A percentile compares a stretch with the other conserved stretches of the same genome.
These are phyloP conservation scores for Vicia villosa DNA, from an alignment of 306 rosid genomes.

Conservation along the genomic window DNA sequence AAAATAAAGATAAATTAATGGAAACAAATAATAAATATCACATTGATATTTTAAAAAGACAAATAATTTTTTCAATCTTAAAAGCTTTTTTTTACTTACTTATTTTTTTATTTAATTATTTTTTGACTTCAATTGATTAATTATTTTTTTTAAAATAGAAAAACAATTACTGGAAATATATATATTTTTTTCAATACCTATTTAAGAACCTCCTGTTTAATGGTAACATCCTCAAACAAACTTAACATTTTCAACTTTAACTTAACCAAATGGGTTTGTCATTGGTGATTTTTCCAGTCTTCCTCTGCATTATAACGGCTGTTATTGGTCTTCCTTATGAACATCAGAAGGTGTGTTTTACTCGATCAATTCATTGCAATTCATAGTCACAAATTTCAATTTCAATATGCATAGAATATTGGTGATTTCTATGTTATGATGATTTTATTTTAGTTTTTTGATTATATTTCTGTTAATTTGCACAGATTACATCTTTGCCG, in stretches of 20 bases:
- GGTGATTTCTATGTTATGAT: background rate
- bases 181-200: background rate
- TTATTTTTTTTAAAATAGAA: too few species aligned
- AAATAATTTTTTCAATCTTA: too few species aligned
- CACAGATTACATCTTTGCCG: constrained; percentile 43
- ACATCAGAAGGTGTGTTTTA: constrained; percentile 35
- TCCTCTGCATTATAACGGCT: constrained; percentile 23
- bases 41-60: too few species aligned
- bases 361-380: background rate
- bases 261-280: constrained; percentile 34
- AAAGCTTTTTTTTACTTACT: too few species aligned
- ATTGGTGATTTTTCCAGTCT: constrained; percentile 29
- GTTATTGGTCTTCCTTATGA: constrained; percentile 24
- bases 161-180: too few species aligned
- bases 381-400: background rate
- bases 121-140: too few species aligned
- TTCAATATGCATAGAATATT: too few species aligned
- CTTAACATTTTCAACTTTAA: background rate
- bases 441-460: background rate
- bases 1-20: too few species aligned
- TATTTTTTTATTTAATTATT: too few species aligned
- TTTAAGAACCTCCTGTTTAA: too few species aligned
- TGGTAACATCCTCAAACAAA: background rate
- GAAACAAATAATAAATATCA: too few species aligned
- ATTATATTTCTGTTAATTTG: constrained; percentile 4